Percentiles rank a stretch among this genome's conserved stretches.
Evolutionary conservation across 768 basidiomycete species (phyloP).

Genomic region (Tylopilus sp.): DNA sequence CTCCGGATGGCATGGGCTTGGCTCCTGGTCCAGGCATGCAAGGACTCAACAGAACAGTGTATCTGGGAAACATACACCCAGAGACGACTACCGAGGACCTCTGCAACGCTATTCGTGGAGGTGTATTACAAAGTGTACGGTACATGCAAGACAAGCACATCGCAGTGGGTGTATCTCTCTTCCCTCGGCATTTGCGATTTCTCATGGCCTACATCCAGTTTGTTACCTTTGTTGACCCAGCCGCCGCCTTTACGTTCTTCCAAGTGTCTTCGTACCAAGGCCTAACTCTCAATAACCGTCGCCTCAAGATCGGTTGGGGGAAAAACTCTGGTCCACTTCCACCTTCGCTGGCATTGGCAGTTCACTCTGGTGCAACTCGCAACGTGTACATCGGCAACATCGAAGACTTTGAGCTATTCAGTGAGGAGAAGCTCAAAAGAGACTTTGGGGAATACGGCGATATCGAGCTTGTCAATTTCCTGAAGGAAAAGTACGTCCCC

Average conservation of each 20-base stretch:
- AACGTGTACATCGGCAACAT: constrained; percentile 97
- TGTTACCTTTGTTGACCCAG: constrained; percentile 93
- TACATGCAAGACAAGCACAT: constrained; percentile 98
- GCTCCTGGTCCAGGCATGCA: constrained; percentile 37
- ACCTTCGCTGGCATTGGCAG: constrained; percentile 80
- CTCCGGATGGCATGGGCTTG: constrained; percentile 38
- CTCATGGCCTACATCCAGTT: constrained; percentile 50
- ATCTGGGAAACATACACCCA: constrained; percentile 94
- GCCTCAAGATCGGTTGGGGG: constrained; percentile 97
- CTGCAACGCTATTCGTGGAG: constrained; percentile 96
- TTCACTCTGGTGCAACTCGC: constrained; percentile 89
- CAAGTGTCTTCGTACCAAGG: constrained; percentile 89
- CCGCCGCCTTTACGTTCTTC: constrained; percentile 91
- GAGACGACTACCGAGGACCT: constrained; percentile 94
- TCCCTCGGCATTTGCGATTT: constrained; percentile 2
- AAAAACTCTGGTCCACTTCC: constrained; percentile 89
- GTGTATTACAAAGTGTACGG: constrained; percentile 89
- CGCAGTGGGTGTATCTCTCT: constrained; percentile 55
- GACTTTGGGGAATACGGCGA: constrained; percentile 98
- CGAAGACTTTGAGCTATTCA: constrained; percentile 92
- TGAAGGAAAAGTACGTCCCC: constrained; percentile 81
- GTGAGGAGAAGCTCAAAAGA: constrained; percentile 81
- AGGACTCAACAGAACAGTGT: constrained; percentile 87
- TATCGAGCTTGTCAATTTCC: constrained; percentile 93
- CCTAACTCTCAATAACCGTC: constrained; percentile 86